These are phyloP conservation scores for Wallacemonas sp. DNA, from an alignment of 208 protist genomes.

Conservation along the genomic window DNA sequence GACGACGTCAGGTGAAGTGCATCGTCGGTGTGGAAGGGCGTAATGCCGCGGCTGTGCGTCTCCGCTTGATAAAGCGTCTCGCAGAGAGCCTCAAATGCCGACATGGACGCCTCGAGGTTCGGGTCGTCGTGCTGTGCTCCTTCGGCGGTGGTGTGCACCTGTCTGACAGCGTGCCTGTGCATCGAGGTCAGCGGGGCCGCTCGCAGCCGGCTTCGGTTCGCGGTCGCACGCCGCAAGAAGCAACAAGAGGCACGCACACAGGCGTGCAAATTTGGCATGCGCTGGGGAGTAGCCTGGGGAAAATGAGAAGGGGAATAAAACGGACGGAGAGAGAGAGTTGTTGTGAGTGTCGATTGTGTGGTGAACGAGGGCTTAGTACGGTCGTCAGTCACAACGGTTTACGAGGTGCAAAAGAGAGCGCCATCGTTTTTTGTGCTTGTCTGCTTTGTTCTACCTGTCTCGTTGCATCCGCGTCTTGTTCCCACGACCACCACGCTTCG, in stretches of 20 bases:
- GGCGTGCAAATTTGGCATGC: too few relatives aligned
- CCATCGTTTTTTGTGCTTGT: too few relatives aligned
- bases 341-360: too few relatives aligned
- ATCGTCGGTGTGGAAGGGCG: not conserved
- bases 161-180: too few relatives aligned
- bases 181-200: too few relatives aligned
- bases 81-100: not conserved
- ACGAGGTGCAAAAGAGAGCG: too few relatives aligned
- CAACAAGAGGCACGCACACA: not conserved
- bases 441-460: too few relatives aligned
- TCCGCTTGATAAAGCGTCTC: constrained; percentile 1
- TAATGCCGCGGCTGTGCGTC: not conserved
- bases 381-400: too few relatives aligned
- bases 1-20: not conserved
- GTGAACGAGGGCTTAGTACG: too few relatives aligned
- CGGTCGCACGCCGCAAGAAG: not conserved
- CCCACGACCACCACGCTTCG: too few relatives aligned
- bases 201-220: too few relatives aligned
- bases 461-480: too few relatives aligned
- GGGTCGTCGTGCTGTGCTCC: not conserved
- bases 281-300: not conserved
- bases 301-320: constrained; percentile 8
- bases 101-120: not conserved
- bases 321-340: not conserved
- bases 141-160: not conserved